phyloP scores from a whole-genome alignment of 2,329 filamentous ascomycete genomes.

The Ophiostoma quercus region DNA sequence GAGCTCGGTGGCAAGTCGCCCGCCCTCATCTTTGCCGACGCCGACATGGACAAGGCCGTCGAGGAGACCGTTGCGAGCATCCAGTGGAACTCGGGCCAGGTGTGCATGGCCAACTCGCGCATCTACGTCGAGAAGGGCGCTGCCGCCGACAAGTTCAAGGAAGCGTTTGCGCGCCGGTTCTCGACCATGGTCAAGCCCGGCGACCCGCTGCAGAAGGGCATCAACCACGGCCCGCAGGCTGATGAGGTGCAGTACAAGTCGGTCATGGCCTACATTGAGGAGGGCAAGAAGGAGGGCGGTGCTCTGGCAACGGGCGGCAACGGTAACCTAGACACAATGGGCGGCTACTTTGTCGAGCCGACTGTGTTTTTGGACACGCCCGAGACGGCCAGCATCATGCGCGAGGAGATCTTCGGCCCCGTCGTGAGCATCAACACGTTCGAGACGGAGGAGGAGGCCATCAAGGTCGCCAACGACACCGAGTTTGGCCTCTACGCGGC shows the following conservation, averaged over 20 bases:
- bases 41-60: conserved; percentile 53
- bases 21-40: conserved; percentile 55
- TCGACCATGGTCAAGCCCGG: conserved; percentile 36
- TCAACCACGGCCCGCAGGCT: conserved; percentile 42
- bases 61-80: conserved; percentile 40
- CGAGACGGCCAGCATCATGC: conserved; percentile 39
- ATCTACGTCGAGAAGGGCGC: conserved; percentile 41
- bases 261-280: conserved; percentile 37
- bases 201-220: conserved; percentile 34
- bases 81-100: conserved; percentile 43
- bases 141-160: conserved; percentile 31
- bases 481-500: conserved; percentile 49
- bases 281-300: conserved; percentile 33
- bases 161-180: conserved; percentile 44
- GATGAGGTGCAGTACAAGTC: conserved; percentile 42
- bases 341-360: conserved; percentile 38
- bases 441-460: conserved; percentile 46
- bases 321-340: conserved; percentile 24
- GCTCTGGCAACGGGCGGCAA: conserved; percentile 30
- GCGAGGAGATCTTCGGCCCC: conserved; percentile 52
- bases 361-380: conserved; percentile 38
- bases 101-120: conserved; percentile 46
- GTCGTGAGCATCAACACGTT: conserved; percentile 49
- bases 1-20: conserved; percentile 57
- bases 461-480: conserved; percentile 47